Evolutionary conservation across 1,284 basidiomycete genomes (phyloP).

Genomic region (Stygiomarasmius scandens): DNA sequence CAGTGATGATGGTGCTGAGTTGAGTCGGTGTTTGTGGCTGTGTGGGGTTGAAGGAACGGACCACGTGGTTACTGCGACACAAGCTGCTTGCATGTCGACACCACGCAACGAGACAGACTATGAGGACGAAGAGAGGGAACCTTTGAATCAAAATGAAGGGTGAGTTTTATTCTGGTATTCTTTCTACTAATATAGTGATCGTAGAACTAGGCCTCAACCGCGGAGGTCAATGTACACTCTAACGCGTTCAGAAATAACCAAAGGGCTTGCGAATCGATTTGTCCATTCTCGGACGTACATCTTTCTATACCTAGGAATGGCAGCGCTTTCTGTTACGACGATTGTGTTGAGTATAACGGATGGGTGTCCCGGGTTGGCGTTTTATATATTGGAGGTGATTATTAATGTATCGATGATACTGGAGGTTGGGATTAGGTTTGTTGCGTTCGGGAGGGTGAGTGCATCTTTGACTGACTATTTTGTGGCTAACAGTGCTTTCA

Average conservation of each 20-base stretch:
- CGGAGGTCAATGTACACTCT: conserved; percentile 77
- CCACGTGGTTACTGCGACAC: too few relatives aligned
- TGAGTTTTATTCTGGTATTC: not conserved
- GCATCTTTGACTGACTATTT: not conserved
- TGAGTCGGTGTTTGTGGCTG: conserved; percentile 5
- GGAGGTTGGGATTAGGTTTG: conserved; percentile 86
- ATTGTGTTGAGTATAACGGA: conserved; percentile 85
- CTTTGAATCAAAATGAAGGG: conserved; percentile 31
- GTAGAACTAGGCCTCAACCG: conserved; percentile 52
- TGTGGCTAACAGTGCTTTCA: conserved; percentile 30
- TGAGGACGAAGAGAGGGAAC: conserved; percentile 19
- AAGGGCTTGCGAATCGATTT: conserved; percentile 83
- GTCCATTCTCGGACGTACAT: conserved; percentile 83
- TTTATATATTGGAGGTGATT: conserved; percentile 90
- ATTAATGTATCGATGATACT: conserved; percentile 92
- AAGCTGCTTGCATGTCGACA: not conserved
- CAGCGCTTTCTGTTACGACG: conserved; percentile 85
- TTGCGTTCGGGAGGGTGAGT: conserved; percentile 87
- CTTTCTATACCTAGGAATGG: conserved; percentile 88
- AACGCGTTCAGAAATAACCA: conserved; percentile 75
- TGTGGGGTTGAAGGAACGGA: not conserved
- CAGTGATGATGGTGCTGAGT: conserved; percentile 14
- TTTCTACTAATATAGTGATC: conserved; percentile 18
- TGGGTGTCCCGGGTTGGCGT: conserved; percentile 77
- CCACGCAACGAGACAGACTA: not conserved